Evolutionary conservation across 2,329 filamentous ascomycete species (phyloP).

Genomic region (Botrytis paeoniae): DNA sequence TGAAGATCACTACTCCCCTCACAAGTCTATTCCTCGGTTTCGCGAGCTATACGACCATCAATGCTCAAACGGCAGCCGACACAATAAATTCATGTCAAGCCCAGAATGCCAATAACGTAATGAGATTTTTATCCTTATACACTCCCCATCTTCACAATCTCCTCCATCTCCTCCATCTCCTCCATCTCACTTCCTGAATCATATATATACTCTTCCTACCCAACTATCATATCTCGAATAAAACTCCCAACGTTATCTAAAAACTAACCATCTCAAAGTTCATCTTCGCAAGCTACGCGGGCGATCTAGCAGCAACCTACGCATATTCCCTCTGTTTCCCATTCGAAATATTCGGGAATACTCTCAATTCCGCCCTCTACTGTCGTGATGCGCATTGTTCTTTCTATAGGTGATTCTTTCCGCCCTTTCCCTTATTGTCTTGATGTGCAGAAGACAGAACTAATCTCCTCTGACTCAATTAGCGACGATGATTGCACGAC

Average conservation of each 20-base stretch:
- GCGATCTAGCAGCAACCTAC: not conserved
- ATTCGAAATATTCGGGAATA: not conserved
- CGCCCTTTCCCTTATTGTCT: fast-evolving
- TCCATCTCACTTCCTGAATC: not conserved
- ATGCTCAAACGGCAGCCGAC: not conserved
- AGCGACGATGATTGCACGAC: not conserved
- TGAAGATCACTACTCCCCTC: not conserved
- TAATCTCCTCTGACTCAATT: not conserved
- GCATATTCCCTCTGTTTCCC: not conserved
- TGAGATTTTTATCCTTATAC: fast-evolving
- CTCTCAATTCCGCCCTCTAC: not conserved
- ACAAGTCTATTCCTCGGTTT: not conserved
- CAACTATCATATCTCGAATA: not conserved
- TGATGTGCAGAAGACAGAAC: not conserved
- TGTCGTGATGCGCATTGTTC: not conserved
- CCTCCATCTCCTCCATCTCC: too few species aligned
- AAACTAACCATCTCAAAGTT: not conserved
- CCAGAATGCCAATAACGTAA: not conserved
- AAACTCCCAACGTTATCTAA: not conserved
- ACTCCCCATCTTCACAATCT: too few species aligned
- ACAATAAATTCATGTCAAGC: not conserved
- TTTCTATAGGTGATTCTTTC: not conserved
- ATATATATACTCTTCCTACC: not conserved
- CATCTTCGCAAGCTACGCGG: not conserved
- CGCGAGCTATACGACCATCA: not conserved